These are phyloP conservation scores for Speleostelium caveatum DNA, from an alignment of 78 protist genomes.

Conservation along the genomic window DNA sequence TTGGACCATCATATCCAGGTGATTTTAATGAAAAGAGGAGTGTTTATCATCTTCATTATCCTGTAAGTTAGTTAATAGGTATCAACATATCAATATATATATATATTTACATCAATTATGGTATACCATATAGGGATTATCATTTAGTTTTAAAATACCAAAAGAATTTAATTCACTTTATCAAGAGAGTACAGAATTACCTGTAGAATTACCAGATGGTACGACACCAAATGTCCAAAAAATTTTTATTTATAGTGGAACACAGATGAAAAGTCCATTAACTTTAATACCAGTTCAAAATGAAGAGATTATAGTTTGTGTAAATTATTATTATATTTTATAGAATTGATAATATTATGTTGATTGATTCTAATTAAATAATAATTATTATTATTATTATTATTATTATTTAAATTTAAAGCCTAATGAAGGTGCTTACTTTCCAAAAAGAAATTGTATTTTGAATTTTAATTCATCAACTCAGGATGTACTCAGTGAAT, in stretches of 20 bases:
- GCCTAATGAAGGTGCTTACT: conserved; percentile 66
- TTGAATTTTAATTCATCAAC: conserved; percentile 60
- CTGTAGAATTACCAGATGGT: conserved; percentile 88
- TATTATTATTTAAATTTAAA: background rate
- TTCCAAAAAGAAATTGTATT: conserved; percentile 49
- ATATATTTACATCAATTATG: background rate
- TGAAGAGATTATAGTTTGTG: conserved; percentile 51
- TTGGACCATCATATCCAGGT: conserved; percentile 86
- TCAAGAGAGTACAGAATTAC: conserved; percentile 50
- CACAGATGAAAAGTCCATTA: conserved; percentile 36
- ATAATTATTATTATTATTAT: too few species aligned
- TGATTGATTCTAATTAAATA: too few species aligned
- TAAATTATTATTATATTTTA: conserved; percentile 1
- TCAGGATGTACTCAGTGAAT: conserved; percentile 79
- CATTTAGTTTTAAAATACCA: conserved; percentile 81
- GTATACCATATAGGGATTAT: conserved; percentile 55
- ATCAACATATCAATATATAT: background rate
- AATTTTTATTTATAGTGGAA: conserved; percentile 70
- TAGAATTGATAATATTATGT: too few species aligned
- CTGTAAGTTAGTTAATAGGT: conserved; percentile 29
- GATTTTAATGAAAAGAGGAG: conserved; percentile 53
- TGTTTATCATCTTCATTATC: conserved; percentile 81
- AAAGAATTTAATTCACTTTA: conserved; percentile 62
- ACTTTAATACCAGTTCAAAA: conserved; percentile 21
- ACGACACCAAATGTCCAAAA: conserved; percentile 80